These are phyloP conservation scores for Hura crepitans DNA, from an alignment of 441 rosid species.

Conservation along the genomic window DNA sequence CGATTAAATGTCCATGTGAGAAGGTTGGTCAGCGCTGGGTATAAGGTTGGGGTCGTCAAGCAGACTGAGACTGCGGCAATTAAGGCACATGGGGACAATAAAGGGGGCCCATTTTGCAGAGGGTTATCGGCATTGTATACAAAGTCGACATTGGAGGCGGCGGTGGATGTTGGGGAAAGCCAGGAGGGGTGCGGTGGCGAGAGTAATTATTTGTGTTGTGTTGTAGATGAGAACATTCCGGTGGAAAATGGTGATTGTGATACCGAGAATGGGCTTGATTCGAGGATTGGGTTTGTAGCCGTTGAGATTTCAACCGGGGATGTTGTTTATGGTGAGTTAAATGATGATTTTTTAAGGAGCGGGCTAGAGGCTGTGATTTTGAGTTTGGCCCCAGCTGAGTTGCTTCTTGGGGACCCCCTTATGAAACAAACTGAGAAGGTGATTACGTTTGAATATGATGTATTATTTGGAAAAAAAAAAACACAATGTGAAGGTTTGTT, in stretches of 20 bases:
- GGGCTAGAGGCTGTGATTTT: constrained; percentile 77
- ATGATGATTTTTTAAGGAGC: constrained; percentile 67
- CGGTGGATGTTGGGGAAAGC: constrained; percentile 65
- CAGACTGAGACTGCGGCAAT: constrained; percentile 96
- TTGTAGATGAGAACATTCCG: constrained; percentile 49
- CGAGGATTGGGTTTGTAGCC: constrained; percentile 68
- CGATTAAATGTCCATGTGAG: constrained; percentile 76
- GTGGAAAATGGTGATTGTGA: constrained; percentile 24
- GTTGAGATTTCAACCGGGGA: constrained; percentile 92
- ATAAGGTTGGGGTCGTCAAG: constrained; percentile 88
- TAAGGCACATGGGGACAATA: constrained; percentile 69
- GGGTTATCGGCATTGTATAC: constrained; percentile 82
- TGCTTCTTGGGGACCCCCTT: constrained; percentile 75
- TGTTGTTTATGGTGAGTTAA: constrained; percentile 73
- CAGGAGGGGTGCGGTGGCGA: constrained; percentile 65
- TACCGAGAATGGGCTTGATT: constrained; percentile 40
- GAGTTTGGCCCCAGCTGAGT: constrained; percentile 81
- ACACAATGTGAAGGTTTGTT: no score
- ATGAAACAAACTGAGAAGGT: constrained; percentile 85
- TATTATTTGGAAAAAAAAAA: not conserved
- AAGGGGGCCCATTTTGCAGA: constrained; percentile 62
- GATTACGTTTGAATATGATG: not conserved
- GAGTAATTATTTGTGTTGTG: constrained; percentile 70
- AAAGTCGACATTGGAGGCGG: constrained; percentile 87
- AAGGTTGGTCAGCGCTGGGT: constrained; percentile 77